Evolutionary conservation across 2,329 filamentous ascomycete species (phyloP).

Genomic region (Scedosporium minutisporum): DNA sequence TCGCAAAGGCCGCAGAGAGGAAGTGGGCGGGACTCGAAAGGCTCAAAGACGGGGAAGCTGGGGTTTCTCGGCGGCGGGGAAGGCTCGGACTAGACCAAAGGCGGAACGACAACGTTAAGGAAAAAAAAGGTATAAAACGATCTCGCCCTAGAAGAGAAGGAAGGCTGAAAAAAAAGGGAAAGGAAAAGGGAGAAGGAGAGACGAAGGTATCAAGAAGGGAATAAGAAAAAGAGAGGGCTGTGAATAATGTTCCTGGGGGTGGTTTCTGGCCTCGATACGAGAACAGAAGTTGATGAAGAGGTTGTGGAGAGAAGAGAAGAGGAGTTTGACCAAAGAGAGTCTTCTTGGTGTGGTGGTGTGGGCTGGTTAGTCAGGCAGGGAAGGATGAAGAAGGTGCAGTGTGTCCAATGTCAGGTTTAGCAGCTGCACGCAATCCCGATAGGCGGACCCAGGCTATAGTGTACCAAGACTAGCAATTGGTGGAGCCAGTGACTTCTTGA

Average conservation of each 20-base stretch:
- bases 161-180: conserved; percentile 12
- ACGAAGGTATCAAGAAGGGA: conserved; percentile 17
- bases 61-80: conserved; percentile 10
- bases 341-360: neutral
- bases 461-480: neutral
- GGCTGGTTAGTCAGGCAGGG: neutral
- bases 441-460: neutral
- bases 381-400: neutral
- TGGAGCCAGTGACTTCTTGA: neutral
- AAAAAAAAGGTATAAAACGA: conserved; percentile 14
- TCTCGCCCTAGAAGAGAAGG: conserved; percentile 11
- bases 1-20: neutral
- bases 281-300: conserved; percentile 7
- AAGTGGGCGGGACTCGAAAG: conserved; percentile 16
- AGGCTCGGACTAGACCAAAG: conserved; percentile 8
- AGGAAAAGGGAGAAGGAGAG: conserved; percentile 14
- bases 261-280: conserved; percentile 10
- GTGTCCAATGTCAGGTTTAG: neutral
- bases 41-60: conserved; percentile 16
- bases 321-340: conserved; percentile 10
- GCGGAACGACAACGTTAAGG: conserved; percentile 13
- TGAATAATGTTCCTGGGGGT: neutral
- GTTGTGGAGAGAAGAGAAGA: conserved; percentile 10
- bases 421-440: conserved; percentile 6
- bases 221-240: conserved; percentile 16